These are phyloP conservation scores for Mycena amicta DNA, from an alignment of 768 basidiomycete species.

Conservation along the genomic window DNA sequence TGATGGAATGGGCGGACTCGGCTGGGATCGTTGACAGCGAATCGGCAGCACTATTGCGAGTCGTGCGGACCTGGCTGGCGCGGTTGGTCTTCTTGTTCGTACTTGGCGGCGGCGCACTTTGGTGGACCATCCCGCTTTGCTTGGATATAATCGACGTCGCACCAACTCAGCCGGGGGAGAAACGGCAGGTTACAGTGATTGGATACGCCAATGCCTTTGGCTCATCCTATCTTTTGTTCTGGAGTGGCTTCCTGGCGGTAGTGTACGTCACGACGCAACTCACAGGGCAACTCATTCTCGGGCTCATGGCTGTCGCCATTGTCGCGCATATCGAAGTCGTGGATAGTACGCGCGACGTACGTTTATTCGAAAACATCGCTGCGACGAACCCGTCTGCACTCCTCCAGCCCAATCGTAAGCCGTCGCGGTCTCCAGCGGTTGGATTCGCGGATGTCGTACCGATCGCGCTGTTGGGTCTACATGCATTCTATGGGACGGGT, in stretches of 20 bases:
- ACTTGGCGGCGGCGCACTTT: conserved; percentile 59
- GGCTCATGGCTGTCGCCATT: conserved; percentile 62
- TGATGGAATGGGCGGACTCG: conserved; percentile 79
- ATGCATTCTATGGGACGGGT: conserved; percentile 85
- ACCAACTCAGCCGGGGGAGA: conserved; percentile 27
- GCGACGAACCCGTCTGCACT: conserved; percentile 48
- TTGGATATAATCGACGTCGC: conserved; percentile 54
- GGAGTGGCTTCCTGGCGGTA: conserved; percentile 63
- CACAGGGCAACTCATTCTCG: conserved; percentile 80
- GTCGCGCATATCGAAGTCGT: conserved; percentile 79
- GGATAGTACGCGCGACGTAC: conserved; percentile 80
- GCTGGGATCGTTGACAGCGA: conserved; percentile 45
- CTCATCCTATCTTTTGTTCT: conserved; percentile 84
- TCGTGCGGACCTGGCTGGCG: conserved; percentile 62
- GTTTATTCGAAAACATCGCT: conserved; percentile 53
- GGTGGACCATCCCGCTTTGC: conserved; percentile 77
- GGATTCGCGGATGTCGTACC: conserved; percentile 72
- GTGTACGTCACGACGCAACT: conserved; percentile 73
- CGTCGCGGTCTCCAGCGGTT: conserved; percentile 37
- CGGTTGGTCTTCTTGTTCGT: conserved; percentile 55
- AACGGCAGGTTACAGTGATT: conserved; percentile 58
- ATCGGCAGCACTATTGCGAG: conserved; percentile 48
- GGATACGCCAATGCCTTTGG: conserved; percentile 93
- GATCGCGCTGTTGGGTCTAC: conserved; percentile 73
- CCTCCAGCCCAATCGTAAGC: conserved; percentile 35